These are phyloP conservation scores for Vigna angularis DNA, from an alignment of 306 rosid genomes.

Conservation along the genomic window DNA sequence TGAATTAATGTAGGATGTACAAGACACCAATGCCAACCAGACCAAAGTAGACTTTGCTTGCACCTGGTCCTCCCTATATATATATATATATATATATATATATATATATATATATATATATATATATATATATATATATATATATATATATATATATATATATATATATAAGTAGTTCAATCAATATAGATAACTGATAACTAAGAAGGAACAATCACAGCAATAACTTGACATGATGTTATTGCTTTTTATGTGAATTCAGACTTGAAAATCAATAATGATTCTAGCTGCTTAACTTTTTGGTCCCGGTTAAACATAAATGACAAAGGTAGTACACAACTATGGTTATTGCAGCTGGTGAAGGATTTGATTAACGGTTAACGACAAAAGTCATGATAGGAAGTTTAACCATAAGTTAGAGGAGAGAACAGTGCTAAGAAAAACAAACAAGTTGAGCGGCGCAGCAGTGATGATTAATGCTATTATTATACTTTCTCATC, in stretches of 20 bases:
- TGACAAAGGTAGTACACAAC: slow-evolving; percentile 4
- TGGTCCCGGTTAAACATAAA: slow-evolving; percentile 3
- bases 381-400: slow-evolving; percentile 3
- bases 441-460: slow-evolving; percentile 14
- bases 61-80: no score
- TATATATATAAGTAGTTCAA: no score
- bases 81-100: no score
- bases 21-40: not conserved
- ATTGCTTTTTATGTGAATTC: slow-evolving; percentile 18
- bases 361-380: slow-evolving; percentile 24
- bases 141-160: no score
- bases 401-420: slow-evolving; percentile 16
- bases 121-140: no score
- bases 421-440: not conserved
- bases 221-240: not conserved
- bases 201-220: not conserved
- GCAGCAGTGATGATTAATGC: slow-evolving; percentile 15
- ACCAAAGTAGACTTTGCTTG: not conserved
- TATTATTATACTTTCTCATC: slow-evolving; percentile 33
- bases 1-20: not conserved
- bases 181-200: not conserved
- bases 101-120: no score
- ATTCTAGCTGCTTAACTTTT: slow-evolving; percentile 8
- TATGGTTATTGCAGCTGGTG: not conserved
- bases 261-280: slow-evolving; percentile 4